Conservation (phyloP, 345 rosid genomes). For the Salix koriyanagi region DNA sequence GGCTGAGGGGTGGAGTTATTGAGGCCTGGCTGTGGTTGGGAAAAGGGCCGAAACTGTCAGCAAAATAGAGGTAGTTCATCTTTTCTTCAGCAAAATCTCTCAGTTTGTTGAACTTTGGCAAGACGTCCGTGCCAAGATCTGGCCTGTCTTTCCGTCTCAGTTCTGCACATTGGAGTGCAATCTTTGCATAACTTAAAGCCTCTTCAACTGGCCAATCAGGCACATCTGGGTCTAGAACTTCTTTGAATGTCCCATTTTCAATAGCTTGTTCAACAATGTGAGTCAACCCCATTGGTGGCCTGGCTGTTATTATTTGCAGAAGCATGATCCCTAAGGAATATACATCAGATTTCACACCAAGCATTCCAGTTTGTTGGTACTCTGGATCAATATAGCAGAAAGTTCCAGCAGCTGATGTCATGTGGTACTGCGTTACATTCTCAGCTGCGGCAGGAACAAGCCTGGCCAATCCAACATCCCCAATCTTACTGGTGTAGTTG, state of each 20-base stretch:
- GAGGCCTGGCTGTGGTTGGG: slow-evolving; percentile 29
- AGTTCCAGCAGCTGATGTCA: slow-evolving; percentile 84
- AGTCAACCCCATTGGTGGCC: slow-evolving; percentile 68
- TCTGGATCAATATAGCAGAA: slow-evolving; percentile 95
- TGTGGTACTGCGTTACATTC: slow-evolving; percentile 60
- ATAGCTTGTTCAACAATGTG: slow-evolving; percentile 48
- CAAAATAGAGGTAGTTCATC: slow-evolving; percentile 27
- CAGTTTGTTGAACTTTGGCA: slow-evolving; percentile 58
- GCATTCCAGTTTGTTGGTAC: slow-evolving; percentile 93
- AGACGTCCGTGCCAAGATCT: slow-evolving; percentile 63
- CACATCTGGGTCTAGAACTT: slow-evolving; percentile 66
- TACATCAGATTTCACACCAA: slow-evolving; percentile 83
- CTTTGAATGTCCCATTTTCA: slow-evolving; percentile 48
- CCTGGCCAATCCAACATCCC: slow-evolving; percentile 85
- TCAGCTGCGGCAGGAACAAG: slow-evolving; percentile 81
- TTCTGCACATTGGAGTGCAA: slow-evolving; percentile 67
- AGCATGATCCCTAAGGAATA: slow-evolving; percentile 83
- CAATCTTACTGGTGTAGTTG: slow-evolving; percentile 74
- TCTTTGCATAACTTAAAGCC: slow-evolving; percentile 48
- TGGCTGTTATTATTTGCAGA: slow-evolving; percentile 75
- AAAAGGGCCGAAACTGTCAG: slow-evolving; percentile 21
- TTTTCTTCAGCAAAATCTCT: slow-evolving; percentile 57
- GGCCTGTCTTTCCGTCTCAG: slow-evolving; percentile 88
- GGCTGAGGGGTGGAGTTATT: slow-evolving; percentile 5
- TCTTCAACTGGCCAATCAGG: slow-evolving; percentile 79